Percentiles rank a stretch among this genome's conserved stretches.
Conservation (phyloP, 768 basidiomycete species). For the Leccinum sublutescens region DNA sequence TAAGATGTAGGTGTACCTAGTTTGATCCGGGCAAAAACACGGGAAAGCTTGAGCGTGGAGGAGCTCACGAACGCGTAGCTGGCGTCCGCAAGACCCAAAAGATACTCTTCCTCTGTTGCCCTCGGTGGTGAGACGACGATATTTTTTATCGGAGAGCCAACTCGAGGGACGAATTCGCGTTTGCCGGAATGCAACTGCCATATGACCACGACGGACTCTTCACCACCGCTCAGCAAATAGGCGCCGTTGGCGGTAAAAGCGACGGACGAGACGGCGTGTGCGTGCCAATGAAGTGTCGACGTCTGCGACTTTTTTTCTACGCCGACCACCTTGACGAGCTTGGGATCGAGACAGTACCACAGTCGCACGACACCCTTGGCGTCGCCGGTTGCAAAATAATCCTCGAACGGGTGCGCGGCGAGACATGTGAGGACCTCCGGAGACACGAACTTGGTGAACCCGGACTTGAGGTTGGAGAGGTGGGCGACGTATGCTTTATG, state of each 20-base stretch:
- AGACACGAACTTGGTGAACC: slow-evolving; percentile 82
- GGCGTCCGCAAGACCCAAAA: slow-evolving; percentile 80
- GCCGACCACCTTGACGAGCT: slow-evolving; percentile 48
- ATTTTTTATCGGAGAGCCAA: slow-evolving; percentile 82
- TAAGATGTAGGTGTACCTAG: slow-evolving; percentile 48
- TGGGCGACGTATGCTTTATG: slow-evolving; percentile 76
- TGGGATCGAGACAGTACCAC: slow-evolving; percentile 88
- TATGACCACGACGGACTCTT: slow-evolving; percentile 94
- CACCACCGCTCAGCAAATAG: slow-evolving; percentile 90
- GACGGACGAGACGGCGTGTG: slow-evolving; percentile 86
- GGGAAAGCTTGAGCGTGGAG: slow-evolving; percentile 65
- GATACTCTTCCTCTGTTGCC: slow-evolving; percentile 76
- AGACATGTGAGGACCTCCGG: slow-evolving; percentile 80
- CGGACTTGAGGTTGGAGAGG: slow-evolving; percentile 53
- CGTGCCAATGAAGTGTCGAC: slow-evolving; percentile 92
- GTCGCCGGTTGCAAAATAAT: slow-evolving; percentile 96
- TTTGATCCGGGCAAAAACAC: slow-evolving; percentile 75
- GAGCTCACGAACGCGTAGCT: slow-evolving; percentile 74
- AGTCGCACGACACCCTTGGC: slow-evolving; percentile 77
- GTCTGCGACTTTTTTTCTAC: slow-evolving; percentile 83
- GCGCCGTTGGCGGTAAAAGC: slow-evolving; percentile 89
- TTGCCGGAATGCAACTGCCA: slow-evolving; percentile 92
- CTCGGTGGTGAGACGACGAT: slow-evolving; percentile 57
- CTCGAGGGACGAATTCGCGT: slow-evolving; percentile 88
- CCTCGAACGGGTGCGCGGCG: slow-evolving; percentile 84